Conservation (phyloP, 2,329 filamentous ascomycete genomes). For the Neodidymelliopsis sp. region DNA sequence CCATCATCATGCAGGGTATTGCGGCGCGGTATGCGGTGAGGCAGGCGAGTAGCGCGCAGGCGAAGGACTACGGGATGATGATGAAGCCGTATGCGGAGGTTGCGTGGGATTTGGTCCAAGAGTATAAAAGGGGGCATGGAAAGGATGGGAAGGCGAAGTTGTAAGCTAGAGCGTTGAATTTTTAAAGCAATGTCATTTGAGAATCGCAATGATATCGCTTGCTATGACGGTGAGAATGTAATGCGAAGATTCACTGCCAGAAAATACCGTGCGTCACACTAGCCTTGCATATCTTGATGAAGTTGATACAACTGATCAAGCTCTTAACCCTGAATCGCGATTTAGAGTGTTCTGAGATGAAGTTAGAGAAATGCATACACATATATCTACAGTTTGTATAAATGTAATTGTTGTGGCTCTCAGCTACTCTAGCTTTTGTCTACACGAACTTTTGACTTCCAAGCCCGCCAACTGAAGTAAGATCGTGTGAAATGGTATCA, state of each 20-base stretch:
- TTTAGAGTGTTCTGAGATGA: no score
- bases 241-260: no score
- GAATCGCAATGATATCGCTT: no score
- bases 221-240: no score
- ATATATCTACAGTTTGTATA: no score
- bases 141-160: constrained; percentile 45
- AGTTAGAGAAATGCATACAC: no score
- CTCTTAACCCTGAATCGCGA: no score
- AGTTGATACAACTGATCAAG: no score
- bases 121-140: constrained; percentile 50
- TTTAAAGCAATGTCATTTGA: no score
- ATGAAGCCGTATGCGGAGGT: constrained; percentile 77
- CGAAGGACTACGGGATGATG: constrained; percentile 73
- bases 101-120: constrained; percentile 76
- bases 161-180: constrained; percentile 33
- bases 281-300: no score
- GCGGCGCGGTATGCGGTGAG: constrained; percentile 83
- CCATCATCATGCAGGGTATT: constrained; percentile 84
- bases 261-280: no score
- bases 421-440: constrained; percentile 20
- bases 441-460: constrained; percentile 18
- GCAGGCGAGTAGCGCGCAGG: constrained; percentile 89
- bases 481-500: constrained; percentile 35
- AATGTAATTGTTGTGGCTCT: constrained; percentile 3
- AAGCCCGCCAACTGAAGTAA: constrained; percentile 12